Evolutionary conservation across 2,329 filamentous ascomycete species (phyloP).

Genomic region (Trichoderma atrobrunneum): DNA sequence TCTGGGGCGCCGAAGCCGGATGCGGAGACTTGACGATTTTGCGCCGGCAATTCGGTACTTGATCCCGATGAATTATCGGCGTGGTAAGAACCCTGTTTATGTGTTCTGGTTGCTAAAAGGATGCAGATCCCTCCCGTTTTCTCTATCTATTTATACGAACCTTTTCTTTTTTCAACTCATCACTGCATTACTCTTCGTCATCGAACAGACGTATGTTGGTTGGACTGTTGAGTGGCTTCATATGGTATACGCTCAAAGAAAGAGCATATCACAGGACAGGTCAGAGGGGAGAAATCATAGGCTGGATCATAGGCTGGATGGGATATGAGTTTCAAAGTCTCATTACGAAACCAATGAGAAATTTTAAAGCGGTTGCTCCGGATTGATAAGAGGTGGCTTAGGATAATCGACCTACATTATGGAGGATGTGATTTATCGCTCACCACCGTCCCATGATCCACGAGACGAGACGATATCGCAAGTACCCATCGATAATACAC

Average conservation of each 20-base stretch:
- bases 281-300: neutral
- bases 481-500: neutral
- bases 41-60: neutral
- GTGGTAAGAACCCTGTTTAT: neutral
- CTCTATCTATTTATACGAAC: neutral
- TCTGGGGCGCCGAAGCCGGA: slow-evolving; percentile 10
- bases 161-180: neutral
- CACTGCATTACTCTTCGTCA: neutral
- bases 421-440: neutral
- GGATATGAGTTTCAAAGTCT: neutral
- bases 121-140: neutral
- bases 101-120: neutral
- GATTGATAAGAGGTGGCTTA: neutral
- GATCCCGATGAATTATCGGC: slow-evolving; percentile 6
- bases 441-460: neutral
- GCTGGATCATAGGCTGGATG: neutral
- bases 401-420: neutral
- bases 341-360: neutral
- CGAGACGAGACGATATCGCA: neutral
- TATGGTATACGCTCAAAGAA: neutral
- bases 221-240: neutral
- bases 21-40: neutral
- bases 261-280: neutral
- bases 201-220: neutral
- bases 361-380: neutral